Percentiles rank a stretch among this genome's conserved stretches.
Evolutionary conservation across 1,284 basidiomycete genomes (phyloP).

Genomic region (Cryptococcus jaspeensis): DNA sequence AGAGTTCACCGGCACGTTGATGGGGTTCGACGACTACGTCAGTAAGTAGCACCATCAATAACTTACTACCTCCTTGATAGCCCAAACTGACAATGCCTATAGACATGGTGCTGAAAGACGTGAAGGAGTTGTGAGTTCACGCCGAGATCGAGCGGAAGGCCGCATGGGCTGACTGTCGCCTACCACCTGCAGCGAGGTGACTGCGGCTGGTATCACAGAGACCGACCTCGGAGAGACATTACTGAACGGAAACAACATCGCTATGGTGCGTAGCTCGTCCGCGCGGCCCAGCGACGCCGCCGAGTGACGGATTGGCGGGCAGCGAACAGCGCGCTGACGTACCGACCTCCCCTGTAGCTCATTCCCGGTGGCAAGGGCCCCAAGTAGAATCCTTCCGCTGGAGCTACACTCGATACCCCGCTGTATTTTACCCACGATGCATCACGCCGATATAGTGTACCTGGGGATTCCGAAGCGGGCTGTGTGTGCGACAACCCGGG

Average conservation of each 20-base stretch:
- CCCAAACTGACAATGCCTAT: conserved; percentile 8
- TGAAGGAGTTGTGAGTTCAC: conserved; percentile 81
- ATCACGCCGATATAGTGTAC: too few relatives aligned
- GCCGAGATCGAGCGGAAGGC: conserved; percentile 10
- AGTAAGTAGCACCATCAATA: conserved; percentile 66
- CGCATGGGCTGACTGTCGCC: background rate
- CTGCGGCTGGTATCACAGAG: conserved; percentile 74
- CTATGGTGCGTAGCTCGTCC: conserved; percentile 67
- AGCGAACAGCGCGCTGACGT: background rate
- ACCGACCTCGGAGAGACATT: conserved; percentile 86
- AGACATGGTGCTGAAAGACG: conserved; percentile 99
- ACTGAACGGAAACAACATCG: conserved; percentile 96
- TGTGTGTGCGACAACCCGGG: too few relatives aligned
- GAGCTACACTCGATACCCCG: too few relatives aligned
- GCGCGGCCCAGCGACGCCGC: background rate
- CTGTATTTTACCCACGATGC: too few relatives aligned
- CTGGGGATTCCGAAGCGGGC: too few relatives aligned
- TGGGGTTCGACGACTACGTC: conserved; percentile 98
- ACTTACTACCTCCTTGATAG: background rate
- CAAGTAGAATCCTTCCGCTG: too few relatives aligned
- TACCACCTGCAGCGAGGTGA: conserved; percentile 66
- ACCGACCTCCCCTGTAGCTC: conserved; percentile 1
- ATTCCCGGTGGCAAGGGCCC: conserved; percentile 2
- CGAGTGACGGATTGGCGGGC: background rate
- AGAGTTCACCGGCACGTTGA: conserved; percentile 91